These are phyloP conservation scores for Orobanche coerulescens DNA, from an alignment of 257 asterid genomes.

Conservation along the genomic window DNA sequence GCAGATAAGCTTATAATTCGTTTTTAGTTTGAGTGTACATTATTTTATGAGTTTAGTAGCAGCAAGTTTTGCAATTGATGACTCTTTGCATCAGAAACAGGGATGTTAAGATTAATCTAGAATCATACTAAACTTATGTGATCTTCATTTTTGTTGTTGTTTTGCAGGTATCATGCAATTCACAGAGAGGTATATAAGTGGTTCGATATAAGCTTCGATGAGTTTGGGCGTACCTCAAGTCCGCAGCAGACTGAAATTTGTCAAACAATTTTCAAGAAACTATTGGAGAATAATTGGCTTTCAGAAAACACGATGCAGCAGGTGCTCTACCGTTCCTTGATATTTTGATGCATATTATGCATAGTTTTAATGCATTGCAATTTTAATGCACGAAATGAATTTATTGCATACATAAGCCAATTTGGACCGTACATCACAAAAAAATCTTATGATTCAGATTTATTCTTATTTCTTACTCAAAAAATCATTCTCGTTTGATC, in stretches of 20 bases:
- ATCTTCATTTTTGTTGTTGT: not conserved
- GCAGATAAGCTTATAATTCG: not conserved
- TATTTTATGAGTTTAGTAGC: not conserved
- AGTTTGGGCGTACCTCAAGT: constrained; percentile 91
- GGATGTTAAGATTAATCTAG: no score
- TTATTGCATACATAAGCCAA: no score
- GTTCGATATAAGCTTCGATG: constrained; percentile 81
- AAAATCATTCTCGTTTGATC: no score
- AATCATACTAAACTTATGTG: not conserved
- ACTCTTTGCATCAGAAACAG: not conserved
- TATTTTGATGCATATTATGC: no score
- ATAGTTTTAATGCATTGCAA: no score
- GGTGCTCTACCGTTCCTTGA: no score
- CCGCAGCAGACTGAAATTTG: constrained; percentile 85
- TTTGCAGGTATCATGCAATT: constrained; percentile 68
- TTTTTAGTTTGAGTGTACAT: not conserved
- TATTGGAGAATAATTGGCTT: constrained; percentile 66
- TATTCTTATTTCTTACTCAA: no score
- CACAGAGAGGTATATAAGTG: constrained; percentile 77
- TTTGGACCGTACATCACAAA: no score
- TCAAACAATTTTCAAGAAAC: constrained; percentile 70
- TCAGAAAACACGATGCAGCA: constrained; percentile 74
- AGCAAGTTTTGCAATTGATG: not conserved
- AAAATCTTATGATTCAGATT: no score
- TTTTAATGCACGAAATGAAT: no score